Conservation (phyloP, 306 rosid species). For the Rosa multiflora region DNA sequence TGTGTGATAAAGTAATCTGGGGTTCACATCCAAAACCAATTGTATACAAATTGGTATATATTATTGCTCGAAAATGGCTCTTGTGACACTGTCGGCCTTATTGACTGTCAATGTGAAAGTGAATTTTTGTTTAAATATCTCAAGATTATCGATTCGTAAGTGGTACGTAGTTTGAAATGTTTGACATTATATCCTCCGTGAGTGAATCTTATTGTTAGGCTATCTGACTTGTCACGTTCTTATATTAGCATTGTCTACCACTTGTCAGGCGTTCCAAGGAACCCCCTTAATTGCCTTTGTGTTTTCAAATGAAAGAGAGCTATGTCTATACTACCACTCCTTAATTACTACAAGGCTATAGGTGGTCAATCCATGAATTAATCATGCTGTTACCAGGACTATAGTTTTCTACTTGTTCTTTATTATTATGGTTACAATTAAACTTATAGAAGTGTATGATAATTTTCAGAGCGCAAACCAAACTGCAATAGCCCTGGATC, state of each 20-base stretch:
- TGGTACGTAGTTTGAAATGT: no score
- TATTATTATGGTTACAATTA: neutral
- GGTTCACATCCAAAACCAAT: no score
- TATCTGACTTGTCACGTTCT: neutral
- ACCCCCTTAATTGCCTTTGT: neutral
- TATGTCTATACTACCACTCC: neutral
- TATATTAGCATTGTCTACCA: neutral
- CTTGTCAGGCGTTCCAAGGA: neutral
- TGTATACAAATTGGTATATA: neutral
- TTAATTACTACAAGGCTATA: no score
- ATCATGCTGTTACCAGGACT: neutral
- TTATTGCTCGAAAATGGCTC: neutral
- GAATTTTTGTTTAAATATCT: neutral
- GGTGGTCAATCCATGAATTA: no score
- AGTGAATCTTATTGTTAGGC: no score
- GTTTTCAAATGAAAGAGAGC: neutral
- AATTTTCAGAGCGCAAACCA: slow-evolving; percentile 32
- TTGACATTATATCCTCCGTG: no score
- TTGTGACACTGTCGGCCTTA: neutral
- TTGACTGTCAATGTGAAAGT: neutral
- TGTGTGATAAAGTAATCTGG: no score
- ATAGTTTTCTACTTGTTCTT: neutral
- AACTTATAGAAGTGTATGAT: neutral
- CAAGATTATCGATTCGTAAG: no score
- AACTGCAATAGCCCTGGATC: slow-evolving; percentile 57